A percentile compares a stretch with the other conserved stretches of the same genome.
These are phyloP conservation scores for Puccinia brachypodii DNA, from an alignment of 1,284 basidiomycete species.

Conservation along the genomic window DNA sequence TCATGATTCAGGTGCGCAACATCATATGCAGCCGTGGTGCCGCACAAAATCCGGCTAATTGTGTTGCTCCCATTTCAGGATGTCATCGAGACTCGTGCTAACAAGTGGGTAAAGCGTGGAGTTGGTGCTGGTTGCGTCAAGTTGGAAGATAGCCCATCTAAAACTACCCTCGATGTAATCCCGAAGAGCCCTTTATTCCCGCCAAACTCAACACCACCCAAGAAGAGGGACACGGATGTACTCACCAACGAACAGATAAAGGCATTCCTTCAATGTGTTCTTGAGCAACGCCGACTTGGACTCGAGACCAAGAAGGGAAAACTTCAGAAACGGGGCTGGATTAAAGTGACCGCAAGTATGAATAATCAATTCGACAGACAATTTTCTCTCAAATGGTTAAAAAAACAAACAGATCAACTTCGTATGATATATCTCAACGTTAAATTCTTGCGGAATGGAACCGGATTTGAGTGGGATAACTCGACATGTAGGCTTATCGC, in stretches of 20 bases:
- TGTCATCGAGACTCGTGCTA: constrained; percentile 16
- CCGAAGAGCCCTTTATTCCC: no score
- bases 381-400: not conserved
- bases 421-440: not conserved
- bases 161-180: not conserved
- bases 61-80: not conserved
- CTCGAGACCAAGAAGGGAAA: not conserved
- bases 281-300: not conserved
- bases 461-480: not conserved
- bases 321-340: not conserved
- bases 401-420: not conserved
- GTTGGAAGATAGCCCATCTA: not conserved
- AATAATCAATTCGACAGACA: not conserved
- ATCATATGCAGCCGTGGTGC: not conserved
- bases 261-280: not conserved
- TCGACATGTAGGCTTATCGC: not conserved
- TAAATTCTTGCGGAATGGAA: not conserved
- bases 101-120: constrained; percentile 13
- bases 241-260: not conserved
- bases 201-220: no score
- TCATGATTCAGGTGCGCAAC: constrained; percentile 53
- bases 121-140: not conserved
- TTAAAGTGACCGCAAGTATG: not conserved
- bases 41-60: not conserved
- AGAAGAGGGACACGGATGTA: not conserved